Evolutionary conservation across 352 stramenopile genomes (phyloP).

Genomic region (Phytophthora capsici): DNA sequence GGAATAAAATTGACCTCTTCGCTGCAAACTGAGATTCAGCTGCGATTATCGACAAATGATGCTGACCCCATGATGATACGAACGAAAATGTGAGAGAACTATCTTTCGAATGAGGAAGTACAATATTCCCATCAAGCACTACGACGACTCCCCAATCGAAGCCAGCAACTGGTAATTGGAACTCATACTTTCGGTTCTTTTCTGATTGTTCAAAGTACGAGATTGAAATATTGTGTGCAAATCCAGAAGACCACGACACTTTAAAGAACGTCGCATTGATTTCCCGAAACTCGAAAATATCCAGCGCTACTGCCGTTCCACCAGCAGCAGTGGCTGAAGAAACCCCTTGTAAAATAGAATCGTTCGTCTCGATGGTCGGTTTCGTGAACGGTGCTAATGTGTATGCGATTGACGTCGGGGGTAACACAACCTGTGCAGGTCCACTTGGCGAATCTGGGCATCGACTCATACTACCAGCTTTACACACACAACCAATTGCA

Average conservation of each 20-base stretch:
- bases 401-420: constrained; percentile 43
- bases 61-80: constrained; percentile 37
- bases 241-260: constrained; percentile 31
- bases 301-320: constrained; percentile 12
- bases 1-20: constrained; percentile 52
- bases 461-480: constrained; percentile 50
- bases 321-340: constrained; percentile 1
- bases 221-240: constrained; percentile 63
- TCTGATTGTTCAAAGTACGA: constrained; percentile 53
- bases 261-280: constrained; percentile 39
- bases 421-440: constrained; percentile 34
- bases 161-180: constrained; percentile 53
- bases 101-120: constrained; percentile 34
- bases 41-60: constrained; percentile 48
- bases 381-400: constrained; percentile 32
- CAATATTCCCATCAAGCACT: constrained; percentile 39
- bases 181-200: constrained; percentile 43
- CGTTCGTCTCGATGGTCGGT: constrained; percentile 23
- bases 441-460: constrained; percentile 42
- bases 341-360: constrained; percentile 19
- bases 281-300: constrained; percentile 60
- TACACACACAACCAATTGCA: constrained; percentile 52
- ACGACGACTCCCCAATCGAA: constrained; percentile 56
- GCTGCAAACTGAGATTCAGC: constrained; percentile 52
- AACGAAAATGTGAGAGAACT: constrained; percentile 49